Base-by-base conservation (phyloP, 192 early-diverging fungal species). In the Tieghemiomyces parasiticus region DNA sequence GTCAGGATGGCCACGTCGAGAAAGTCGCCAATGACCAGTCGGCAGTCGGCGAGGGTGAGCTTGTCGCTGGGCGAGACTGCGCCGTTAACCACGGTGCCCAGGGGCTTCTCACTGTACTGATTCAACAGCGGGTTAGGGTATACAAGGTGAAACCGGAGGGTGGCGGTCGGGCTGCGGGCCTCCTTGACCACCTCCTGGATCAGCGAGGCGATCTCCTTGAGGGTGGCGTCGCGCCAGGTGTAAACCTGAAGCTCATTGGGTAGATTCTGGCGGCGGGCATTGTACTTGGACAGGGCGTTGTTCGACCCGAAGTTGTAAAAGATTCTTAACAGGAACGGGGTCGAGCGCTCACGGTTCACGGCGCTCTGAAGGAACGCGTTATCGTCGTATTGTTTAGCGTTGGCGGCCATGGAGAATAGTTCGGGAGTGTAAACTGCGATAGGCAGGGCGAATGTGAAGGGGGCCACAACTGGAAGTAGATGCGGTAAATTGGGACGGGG, bases 21-120 rank as follows among this genome's bases (percentile, higher is more conserved):
- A 53, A 66, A 78, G 65, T 83, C 81, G 12, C 81, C 81, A 68
- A 76, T 78, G 32, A 77, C 63, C 45, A 83, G 78, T 28, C 67
- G 58, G n/a, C 61, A 62, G 29, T 77, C 67, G 12, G 75, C 73
- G 16, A 83, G 61, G 20, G 79, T 81, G 52, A 63, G 72, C 31
- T 63, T 50, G 14, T 80, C 68, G 25, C 78, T 74, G 20, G 61
- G 44, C 0, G 73, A 44, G 4, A 60, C 19, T 9, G 65, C 54
- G 24, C 51, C 47, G 58, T 74, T 72, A 58, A 51, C 42, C 2
- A 78, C 64, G 2, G 53, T 59, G 29, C 78, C 80, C 33, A 82
- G 56, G 12, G 76, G 67, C 47, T 60, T 73, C 13, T 60, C 60
- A 22, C 58, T 54, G 67, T 69, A 77, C 35, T 47, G 50, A 24